Evolutionary conservation across 768 basidiomycete genomes (phyloP).

Genomic region (Tulasnella sp.): DNA sequence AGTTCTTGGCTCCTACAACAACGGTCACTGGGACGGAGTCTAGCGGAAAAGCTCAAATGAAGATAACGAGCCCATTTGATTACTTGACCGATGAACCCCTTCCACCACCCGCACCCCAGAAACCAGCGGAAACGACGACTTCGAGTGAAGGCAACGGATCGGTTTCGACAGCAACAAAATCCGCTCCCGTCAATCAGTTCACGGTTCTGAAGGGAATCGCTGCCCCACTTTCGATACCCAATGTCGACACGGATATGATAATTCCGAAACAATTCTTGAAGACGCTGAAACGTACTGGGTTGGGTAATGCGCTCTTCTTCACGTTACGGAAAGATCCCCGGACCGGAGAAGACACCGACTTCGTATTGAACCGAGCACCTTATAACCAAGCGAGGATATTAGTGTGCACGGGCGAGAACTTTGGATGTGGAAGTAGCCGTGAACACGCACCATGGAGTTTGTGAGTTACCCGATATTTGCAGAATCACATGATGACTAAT

Average conservation of each 20-base stretch:
- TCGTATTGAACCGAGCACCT: conserved; percentile 68
- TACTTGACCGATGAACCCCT: conserved; percentile 61
- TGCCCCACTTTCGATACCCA: conserved; percentile 67
- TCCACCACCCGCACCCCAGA: conserved; percentile 39
- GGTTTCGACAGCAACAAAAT: conserved; percentile 20
- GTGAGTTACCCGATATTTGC: conserved; percentile 42
- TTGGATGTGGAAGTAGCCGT: conserved; percentile 81
- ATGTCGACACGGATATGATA: conserved; percentile 89
- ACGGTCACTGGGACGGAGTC: conserved; percentile 34
- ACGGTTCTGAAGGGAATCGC: conserved; percentile 57
- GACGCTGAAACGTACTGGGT: conserved; percentile 78
- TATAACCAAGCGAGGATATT: conserved; percentile 66
- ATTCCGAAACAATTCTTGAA: conserved; percentile 92
- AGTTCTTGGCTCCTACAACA: conserved; percentile 28
- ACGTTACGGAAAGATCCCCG: conserved; percentile 64
- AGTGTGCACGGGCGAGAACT: conserved; percentile 76
- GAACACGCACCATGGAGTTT: conserved; percentile 86
- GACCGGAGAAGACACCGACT: conserved; percentile 70
- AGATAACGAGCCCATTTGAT: conserved; percentile 55
- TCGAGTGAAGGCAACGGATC: conserved; percentile 22
- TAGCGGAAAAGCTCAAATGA: conserved; percentile 41
- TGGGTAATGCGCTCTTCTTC: conserved; percentile 72
- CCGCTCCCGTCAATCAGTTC: conserved; percentile 40
- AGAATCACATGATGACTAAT: too few species aligned
- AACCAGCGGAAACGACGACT: conserved; percentile 21